A percentile compares a stretch with the other conserved stretches of the same genome.
Conservation (phyloP, 768 basidiomycete species). For the Tricholoma hemisulphureum region DNA sequence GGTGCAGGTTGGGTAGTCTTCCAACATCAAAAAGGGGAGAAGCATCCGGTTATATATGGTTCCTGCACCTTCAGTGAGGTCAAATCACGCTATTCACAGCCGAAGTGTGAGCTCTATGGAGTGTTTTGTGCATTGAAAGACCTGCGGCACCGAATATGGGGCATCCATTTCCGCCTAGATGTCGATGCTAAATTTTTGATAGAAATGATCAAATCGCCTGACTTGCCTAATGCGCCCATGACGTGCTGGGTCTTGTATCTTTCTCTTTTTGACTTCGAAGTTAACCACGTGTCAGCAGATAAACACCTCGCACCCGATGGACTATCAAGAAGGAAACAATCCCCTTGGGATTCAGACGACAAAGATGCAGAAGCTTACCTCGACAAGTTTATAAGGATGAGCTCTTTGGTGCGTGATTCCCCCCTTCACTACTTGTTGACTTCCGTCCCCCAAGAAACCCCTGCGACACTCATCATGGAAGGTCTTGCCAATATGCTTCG, state of each 20-base stretch:
- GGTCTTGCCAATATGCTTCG: background rate
- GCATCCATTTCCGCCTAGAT: slow-evolving; percentile 31
- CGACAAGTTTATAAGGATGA: slow-evolving; percentile 6
- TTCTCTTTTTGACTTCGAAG: slow-evolving; percentile 33
- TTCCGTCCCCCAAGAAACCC: background rate
- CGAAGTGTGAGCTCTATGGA: slow-evolving; percentile 39
- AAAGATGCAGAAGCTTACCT: slow-evolving; percentile 30
- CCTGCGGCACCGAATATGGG: slow-evolving; percentile 29
- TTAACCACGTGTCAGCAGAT: slow-evolving; percentile 32
- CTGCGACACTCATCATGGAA: background rate
- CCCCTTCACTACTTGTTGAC: background rate
- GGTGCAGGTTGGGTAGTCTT: slow-evolving; percentile 36
- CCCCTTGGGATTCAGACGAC: slow-evolving; percentile 11
- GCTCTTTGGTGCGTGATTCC: background rate
- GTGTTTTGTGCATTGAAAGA: slow-evolving; percentile 32
- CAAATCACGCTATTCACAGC: slow-evolving; percentile 34
- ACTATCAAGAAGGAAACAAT: slow-evolving; percentile 25
- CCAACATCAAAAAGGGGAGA: slow-evolving; percentile 23
- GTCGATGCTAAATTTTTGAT: slow-evolving; percentile 36
- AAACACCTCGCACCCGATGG: slow-evolving; percentile 33
- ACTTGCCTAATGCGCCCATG: slow-evolving; percentile 35
- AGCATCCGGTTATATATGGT: slow-evolving; percentile 27
- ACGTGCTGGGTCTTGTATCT: slow-evolving; percentile 39
- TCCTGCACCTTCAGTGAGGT: slow-evolving; percentile 33
- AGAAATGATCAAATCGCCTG: slow-evolving; percentile 36